These are phyloP conservation scores for Mucuna pruriens DNA, from an alignment of 306 rosid species.

Conservation along the genomic window DNA sequence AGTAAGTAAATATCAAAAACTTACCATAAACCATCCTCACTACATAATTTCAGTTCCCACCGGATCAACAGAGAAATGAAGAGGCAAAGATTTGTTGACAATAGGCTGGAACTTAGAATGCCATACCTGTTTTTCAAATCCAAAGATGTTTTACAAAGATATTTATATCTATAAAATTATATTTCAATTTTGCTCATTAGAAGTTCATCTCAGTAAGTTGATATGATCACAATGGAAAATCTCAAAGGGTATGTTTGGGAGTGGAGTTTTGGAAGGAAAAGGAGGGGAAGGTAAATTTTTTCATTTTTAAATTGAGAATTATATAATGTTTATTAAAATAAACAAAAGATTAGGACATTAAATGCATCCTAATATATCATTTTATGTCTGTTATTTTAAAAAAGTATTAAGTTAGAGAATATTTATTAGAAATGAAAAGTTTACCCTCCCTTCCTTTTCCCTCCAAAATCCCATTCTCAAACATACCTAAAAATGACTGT, in stretches of 20 bases:
- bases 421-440: background rate
- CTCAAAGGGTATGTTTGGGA: background rate
- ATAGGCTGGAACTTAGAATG: slow-evolving; percentile 70
- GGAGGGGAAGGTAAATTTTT: background rate
- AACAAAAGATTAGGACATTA: background rate
- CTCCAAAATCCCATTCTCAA: background rate
- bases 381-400: background rate
- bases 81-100: slow-evolving; percentile 63
- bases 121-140: slow-evolving; percentile 69
- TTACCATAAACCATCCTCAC: slow-evolving; percentile 49
- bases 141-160: slow-evolving; percentile 21
- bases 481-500: slow-evolving; percentile 11
- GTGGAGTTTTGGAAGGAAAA: background rate
- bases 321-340: background rate
- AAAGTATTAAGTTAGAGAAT: background rate
- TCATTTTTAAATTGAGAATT: background rate
- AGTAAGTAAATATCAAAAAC: slow-evolving; percentile 36
- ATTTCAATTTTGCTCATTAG: slow-evolving; percentile 21
- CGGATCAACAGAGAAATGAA: slow-evolving; percentile 82
- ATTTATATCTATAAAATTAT: slow-evolving; percentile 17
- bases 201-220: background rate
- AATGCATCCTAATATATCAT: background rate
- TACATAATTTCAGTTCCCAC: slow-evolving; percentile 94
- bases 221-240: slow-evolving; percentile 15
- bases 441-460: background rate